Evolutionary conservation across 345 rosid genomes (phyloP).

Genomic region (Eucalyptus cloeziana): DNA sequence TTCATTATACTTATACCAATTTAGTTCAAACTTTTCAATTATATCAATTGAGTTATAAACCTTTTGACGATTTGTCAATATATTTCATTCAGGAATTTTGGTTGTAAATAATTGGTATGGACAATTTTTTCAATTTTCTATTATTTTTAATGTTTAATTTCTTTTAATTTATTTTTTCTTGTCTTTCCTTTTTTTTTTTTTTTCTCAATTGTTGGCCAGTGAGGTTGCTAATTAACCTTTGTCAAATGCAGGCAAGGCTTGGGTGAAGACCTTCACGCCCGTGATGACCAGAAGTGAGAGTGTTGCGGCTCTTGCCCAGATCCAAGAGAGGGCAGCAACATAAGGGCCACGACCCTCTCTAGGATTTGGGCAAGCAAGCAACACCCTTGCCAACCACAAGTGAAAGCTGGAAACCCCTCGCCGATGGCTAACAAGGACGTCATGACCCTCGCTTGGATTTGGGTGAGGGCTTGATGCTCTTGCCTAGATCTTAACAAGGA

Average conservation of each 20-base stretch:
- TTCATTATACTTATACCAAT: no score
- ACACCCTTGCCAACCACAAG: background rate
- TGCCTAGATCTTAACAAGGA: fast-evolving
- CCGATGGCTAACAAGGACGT: background rate
- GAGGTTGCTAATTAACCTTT: background rate
- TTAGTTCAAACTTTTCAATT: fast-evolving
- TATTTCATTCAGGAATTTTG: fast-evolving
- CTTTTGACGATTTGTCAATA: fast-evolving
- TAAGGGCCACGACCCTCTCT: background rate
- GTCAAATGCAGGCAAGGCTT: background rate
- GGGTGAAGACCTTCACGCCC: fast-evolving
- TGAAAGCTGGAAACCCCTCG: fast-evolving
- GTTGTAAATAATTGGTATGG: background rate
- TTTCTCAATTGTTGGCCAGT: fast-evolving
- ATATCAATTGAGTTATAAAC: fast-evolving
- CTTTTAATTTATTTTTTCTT: no score
- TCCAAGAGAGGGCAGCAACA: fast-evolving
- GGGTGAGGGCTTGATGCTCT: background rate
- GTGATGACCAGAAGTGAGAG: fast-evolving
- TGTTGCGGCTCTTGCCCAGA: fast-evolving
- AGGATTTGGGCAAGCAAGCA: background rate
- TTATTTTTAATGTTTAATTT: no score
- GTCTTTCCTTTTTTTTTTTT: no score
- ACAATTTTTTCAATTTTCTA: no score
- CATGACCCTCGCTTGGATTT: background rate